Evolutionary conservation across 1,284 basidiomycete genomes (phyloP), one percentile per base, ranked within the genome.

Genomic region (Puccinia coronata): DNA sequence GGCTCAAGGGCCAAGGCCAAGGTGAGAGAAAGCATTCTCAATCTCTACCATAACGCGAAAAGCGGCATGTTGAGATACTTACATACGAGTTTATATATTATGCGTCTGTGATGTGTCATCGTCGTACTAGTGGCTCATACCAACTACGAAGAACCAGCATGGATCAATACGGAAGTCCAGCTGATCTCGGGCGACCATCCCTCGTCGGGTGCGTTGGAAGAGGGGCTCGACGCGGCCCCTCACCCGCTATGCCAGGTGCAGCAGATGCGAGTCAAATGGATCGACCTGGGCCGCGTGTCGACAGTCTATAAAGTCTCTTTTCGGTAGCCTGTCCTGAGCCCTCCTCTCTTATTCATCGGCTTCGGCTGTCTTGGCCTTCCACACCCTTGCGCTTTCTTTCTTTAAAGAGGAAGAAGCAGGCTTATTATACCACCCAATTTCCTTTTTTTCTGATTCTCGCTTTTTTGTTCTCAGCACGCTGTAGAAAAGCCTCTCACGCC

Each of bases 1-100:
- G 67, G 67, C 67, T 69, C 12, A 47, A 28, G 41, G 72, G 72
- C 47, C 72, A 59, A 39, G 72, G 72, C 23, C 53, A 61, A 75
- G 72, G 72, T 75, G 39, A 34, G 59, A 53, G 71, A 23, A 57
- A 53, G 71, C 71, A 25, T 43, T 43, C 16, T 18, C 25, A 4
- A 23, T 25, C 39, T 43, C 20, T 43, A 39, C 8, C 39, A 43
- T 43, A 8, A 16, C 5, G 16, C 20, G 59, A 25, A 28, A 20
- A 20, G 31, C 5, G n/a, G 34, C 25, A 61, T 12, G 34, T 31
- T 14, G 34, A n/a, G 12, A 53, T 14, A 14, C 49, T n/a, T 53
- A 12, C 14, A 53, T 14, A 53, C n/a, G 49, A 14, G 12, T 12
- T 14, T 14, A 53, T 53, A 34, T n/a, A n/a, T n/a, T n/a, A n/a